phyloP scores from a whole-genome alignment of 78 protist species.

The Dictyostelium citrinum region DNA sequence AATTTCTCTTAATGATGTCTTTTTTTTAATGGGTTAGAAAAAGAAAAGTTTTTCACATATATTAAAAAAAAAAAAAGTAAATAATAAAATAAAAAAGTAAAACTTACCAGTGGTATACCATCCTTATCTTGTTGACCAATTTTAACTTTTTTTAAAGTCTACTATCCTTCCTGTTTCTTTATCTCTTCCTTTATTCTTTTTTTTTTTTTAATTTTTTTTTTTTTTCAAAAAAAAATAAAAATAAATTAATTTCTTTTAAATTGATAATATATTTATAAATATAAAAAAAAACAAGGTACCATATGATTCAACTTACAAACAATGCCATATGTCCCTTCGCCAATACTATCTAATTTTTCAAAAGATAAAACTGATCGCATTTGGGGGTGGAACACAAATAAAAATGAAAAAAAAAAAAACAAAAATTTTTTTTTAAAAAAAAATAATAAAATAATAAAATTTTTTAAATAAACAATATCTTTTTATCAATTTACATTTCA shows the following conservation, averaged over 20 bases:
- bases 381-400: neutral
- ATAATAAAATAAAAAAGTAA: neutral
- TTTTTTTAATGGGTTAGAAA: neutral
- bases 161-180: slow-evolving; percentile 38
- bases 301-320: slow-evolving; percentile 17
- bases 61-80: neutral
- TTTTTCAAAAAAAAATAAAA: neutral
- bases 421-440: no score
- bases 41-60: neutral
- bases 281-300: neutral
- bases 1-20: slow-evolving; percentile 97
- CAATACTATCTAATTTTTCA: slow-evolving; percentile 41
- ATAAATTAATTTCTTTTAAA: neutral
- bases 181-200: slow-evolving; percentile 65
- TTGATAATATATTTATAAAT: neutral
- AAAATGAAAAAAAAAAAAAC: neutral
- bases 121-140: slow-evolving; percentile 68
- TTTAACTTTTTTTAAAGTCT: slow-evolving; percentile 75
- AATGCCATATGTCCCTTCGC: slow-evolving; percentile 70
- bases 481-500: no score
- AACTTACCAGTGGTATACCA: slow-evolving; percentile 67
- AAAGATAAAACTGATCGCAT: slow-evolving; percentile 32
- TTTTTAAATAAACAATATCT: no score
- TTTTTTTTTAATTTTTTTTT: neutral
- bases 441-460: no score